A percentile compares a stretch with the other conserved stretches of the same genome.
Evolutionary conservation across 495 filamentous ascomycete genomes (phyloP).

Genomic region (Apiosordaria backusii): DNA sequence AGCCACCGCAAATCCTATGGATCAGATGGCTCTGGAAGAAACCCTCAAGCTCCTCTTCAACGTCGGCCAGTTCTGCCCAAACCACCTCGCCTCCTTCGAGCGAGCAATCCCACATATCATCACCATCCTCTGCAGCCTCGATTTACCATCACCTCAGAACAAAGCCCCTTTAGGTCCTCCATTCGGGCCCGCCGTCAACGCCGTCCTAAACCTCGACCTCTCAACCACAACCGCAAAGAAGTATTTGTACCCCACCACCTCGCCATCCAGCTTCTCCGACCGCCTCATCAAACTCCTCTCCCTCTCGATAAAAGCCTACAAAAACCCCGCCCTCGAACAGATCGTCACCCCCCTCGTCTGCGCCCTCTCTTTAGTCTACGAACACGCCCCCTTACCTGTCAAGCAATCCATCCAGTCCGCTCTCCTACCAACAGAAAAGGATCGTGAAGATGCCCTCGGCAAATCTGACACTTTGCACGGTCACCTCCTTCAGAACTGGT

Average conservation of each 20-base stretch:
- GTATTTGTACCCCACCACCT: conserved; percentile 63
- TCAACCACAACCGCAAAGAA: conserved; percentile 33
- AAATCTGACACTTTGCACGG: conserved; percentile 70
- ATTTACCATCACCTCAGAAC: conserved; percentile 26
- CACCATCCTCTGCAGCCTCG: conserved; percentile 56
- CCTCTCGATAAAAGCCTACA: conserved; percentile 56
- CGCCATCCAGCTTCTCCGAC: conserved; percentile 59
- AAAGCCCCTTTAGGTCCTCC: conserved; percentile 44
- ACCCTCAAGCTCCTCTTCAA: conserved; percentile 89
- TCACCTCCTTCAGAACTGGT: conserved; percentile 74
- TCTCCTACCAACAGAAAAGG: conserved; percentile 73
- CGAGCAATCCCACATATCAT: conserved; percentile 67
- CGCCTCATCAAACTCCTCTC: conserved; percentile 72
- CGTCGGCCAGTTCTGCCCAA: conserved; percentile 53
- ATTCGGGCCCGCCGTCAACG: conserved; percentile 66
- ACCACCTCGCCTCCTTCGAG: conserved; percentile 57
- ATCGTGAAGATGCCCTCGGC: conserved; percentile 77
- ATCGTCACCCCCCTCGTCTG: conserved; percentile 67
- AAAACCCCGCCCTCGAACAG: conserved; percentile 64
- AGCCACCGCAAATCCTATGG: conserved; percentile 55
- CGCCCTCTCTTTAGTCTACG: conserved; percentile 66
- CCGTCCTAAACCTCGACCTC: conserved; percentile 74
- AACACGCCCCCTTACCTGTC: conserved; percentile 62
- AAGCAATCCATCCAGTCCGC: conserved; percentile 59
- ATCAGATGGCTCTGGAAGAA: conserved; percentile 76